These are phyloP conservation scores for Diaporthe helianthi DNA, from an alignment of 2,329 filamentous ascomycete genomes.

Conservation along the genomic window DNA sequence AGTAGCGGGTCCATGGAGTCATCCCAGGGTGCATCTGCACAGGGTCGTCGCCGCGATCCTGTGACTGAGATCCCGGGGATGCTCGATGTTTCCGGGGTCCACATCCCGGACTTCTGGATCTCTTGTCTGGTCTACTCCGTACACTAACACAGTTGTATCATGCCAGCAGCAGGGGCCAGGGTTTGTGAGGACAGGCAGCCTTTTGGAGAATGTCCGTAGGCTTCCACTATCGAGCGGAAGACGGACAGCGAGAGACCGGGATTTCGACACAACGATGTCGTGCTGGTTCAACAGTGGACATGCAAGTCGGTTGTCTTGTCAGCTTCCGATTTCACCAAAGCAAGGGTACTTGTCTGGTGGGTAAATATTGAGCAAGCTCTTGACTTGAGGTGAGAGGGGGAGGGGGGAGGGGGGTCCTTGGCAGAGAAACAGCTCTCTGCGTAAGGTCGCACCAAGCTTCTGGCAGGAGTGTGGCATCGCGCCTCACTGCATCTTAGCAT, in stretches of 20 bases:
- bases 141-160: no score
- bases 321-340: not conserved
- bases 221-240: not conserved
- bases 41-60: constrained; percentile 4
- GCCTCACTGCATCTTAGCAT: constrained; percentile 14
- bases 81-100: constrained; percentile 16
- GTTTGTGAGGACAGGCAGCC: constrained; percentile 3
- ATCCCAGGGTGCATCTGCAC: constrained; percentile 12
- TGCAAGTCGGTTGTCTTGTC: not conserved
- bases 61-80: constrained; percentile 16
- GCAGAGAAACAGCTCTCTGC: not conserved
- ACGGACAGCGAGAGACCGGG: not conserved
- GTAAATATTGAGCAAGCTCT: not conserved
- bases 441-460: constrained; percentile 14
- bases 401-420: not conserved
- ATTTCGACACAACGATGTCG: not conserved
- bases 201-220: constrained; percentile 2
- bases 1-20: not conserved
- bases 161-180: constrained; percentile 19
- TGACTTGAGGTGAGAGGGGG: no score
- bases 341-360: not conserved
- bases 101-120: constrained; percentile 23
- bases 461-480: constrained; percentile 20
- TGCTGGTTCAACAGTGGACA: not conserved
- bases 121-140: no score